A percentile compares a stretch with the other conserved stretches of the same genome.
Conservation (phyloP, 441 rosid genomes). For the Cnidoscolus chayamansa region DNA sequence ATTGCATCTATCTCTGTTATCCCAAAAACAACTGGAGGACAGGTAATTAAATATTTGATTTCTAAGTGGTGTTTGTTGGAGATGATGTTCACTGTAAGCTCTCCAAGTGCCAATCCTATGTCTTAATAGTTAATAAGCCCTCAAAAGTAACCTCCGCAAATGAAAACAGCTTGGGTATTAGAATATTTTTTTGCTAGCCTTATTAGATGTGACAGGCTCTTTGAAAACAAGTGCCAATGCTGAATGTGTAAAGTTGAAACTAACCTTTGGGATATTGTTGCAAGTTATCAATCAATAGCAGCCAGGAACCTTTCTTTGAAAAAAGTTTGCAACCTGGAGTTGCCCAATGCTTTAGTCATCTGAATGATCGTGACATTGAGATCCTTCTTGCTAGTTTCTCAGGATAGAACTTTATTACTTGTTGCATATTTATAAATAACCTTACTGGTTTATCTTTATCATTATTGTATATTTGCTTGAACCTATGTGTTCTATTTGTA, state of each 20-base stretch:
- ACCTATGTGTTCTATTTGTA: neutral
- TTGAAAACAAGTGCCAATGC: neutral
- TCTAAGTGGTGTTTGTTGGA: neutral
- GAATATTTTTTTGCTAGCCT: neutral
- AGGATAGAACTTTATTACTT: neutral
- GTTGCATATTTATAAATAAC: neutral
- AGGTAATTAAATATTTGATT: conserved; percentile 37
- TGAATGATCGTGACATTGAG: neutral
- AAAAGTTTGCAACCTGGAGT: neutral
- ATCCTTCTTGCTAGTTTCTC: neutral
- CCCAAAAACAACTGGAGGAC: conserved; percentile 95
- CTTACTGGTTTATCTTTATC: neutral
- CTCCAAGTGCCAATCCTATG: neutral
- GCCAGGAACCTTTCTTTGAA: neutral
- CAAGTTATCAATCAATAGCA: neutral
- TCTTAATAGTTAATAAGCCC: neutral
- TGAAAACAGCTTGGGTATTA: neutral
- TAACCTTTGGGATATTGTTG: neutral
- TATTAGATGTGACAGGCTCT: neutral
- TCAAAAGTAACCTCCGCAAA: neutral
- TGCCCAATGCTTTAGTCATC: neutral
- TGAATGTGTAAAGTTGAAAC: neutral
- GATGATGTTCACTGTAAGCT: neutral
- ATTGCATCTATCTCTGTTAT: conserved; percentile 84
- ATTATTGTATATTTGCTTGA: neutral